Percentiles rank a stretch among this genome's conserved stretches.
Conservation (phyloP, 805 yeast genomes). For the Ogataea pignaliae region DNA sequence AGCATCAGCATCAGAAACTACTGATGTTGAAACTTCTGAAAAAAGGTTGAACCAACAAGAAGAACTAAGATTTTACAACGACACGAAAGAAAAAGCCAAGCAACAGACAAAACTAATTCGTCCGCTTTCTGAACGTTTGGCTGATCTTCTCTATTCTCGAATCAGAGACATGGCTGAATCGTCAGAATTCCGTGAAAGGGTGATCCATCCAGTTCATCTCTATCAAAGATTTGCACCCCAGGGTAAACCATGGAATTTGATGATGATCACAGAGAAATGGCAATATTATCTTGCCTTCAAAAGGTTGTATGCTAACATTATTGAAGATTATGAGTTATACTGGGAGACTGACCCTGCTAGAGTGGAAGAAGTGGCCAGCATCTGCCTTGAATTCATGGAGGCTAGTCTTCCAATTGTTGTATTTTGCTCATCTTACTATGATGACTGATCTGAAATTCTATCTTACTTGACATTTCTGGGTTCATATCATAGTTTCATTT, state of each 20-base stretch:
- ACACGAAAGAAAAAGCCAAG: not conserved
- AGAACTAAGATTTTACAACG: not conserved
- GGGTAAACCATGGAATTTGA: slow-evolving; percentile 22
- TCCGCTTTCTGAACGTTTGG: slow-evolving; percentile 22
- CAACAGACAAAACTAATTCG: not conserved
- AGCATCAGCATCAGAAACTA: slow-evolving; percentile 1
- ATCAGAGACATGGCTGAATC: slow-evolving; percentile 24
- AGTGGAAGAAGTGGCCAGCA: slow-evolving; percentile 19
- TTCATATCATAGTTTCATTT: not conserved
- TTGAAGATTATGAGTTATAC: slow-evolving; percentile 12
- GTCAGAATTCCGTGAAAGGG: slow-evolving; percentile 24
- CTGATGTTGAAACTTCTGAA: not conserved
- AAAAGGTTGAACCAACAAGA: slow-evolving; percentile 12
- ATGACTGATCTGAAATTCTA: not conserved
- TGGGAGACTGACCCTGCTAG: slow-evolving; percentile 14
- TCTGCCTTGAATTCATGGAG: slow-evolving; percentile 25
- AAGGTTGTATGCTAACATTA: slow-evolving; percentile 21
- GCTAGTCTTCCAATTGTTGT: slow-evolving; percentile 17
- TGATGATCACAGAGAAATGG: slow-evolving; percentile 18
- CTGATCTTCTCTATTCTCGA: slow-evolving; percentile 24
- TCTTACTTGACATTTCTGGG: not conserved
- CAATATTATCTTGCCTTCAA: slow-evolving; percentile 28
- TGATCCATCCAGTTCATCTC: slow-evolving; percentile 25
- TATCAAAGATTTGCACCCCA: slow-evolving; percentile 21
- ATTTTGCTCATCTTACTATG: not conserved